Base-by-base conservation (phyloP, 257 asterid species). In the Buddleja alternifolia region DNA sequence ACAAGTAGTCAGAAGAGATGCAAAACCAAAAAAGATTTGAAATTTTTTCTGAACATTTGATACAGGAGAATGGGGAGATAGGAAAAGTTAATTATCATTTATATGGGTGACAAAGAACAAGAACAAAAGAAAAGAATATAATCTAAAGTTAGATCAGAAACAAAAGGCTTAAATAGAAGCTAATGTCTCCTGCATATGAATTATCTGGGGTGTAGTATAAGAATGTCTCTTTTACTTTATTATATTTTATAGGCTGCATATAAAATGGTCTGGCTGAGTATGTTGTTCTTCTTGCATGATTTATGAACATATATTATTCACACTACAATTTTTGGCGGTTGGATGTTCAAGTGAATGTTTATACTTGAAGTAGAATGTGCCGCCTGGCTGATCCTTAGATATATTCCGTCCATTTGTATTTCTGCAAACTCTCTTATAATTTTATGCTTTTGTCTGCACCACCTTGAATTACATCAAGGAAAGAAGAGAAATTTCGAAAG, bases 391-490 rank as follows among this genome's bases (percentile, higher is more conserved):
- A 37, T 16, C 10, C 6, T 10, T 12, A 37, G 7, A 60, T 6
- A 0, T 7, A 40, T 54, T 25, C 15, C 20, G 25, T 24, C 16
- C 19, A 7, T 54, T 37, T 23, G 10, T 10, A 10, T 1, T 54
- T 52, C n/a, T 52, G 50, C 10, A 0, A 32, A 47, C 11, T 39
- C 20, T 59, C n/a, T 36, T 39, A 4, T 59, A 36, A 59, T 10
- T 41, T 15, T 59, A 36, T 59, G 65, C 48, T 16, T 59, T 59
- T 59, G 9, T 52, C 16, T 16, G 65, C 65, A 15, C 15, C 65
- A 10, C 6, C 20, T 10, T 39, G 51, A 60, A 39, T 20, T 20
- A 60, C 37, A 40, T 19, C 37, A 4, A 25, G 17, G 41, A 25
- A 40, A 39, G 8, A n/a, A n/a, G 32, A 17, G 32, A 10, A 60